Base-by-base conservation (phyloP, 2,329 filamentous ascomycete genomes). In the Ophiostoma ulmi region DNA sequence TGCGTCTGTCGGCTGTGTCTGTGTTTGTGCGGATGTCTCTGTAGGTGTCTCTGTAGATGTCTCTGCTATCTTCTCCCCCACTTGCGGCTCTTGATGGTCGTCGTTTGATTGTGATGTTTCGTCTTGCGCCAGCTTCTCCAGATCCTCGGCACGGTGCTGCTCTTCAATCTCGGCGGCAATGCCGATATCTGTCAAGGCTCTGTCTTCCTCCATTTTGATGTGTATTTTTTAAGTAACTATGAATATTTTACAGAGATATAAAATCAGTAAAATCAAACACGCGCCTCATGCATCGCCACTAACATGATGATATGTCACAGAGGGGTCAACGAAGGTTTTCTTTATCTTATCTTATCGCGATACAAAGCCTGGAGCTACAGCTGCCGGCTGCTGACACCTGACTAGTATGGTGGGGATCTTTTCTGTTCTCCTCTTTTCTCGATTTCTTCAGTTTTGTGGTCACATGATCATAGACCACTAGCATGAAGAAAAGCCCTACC, bases 171-270 rank as follows among this genome's bases (percentile, higher is more conserved):
- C 87, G 69, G 87, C 85, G 14, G 88, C 88, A 61, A 91, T 84
- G 72, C 91, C 91, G 38, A 94, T 80, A 76, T 93, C 90, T 41
- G 88, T 86, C 73, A 88, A 83, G 41, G 86, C 87, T 75, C 91
- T 83, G 77, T 94, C 91, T 75, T 91, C 88, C 78, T 94, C 91
- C 92, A 94, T 94, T 58, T 67, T 48, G 10, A 10, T 55, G 22
- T 68, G 26, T 55, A 36, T 22, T 22, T 11, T 7, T n/a, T 66
- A 4, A 41, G 44, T 48, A 26, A 26, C 1, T 26, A n/a, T 48
- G 44, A 11, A 65, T 22, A 38, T 14, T 35, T 17, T 10, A 20
- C 6, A 10, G 31, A 31, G 31, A 63, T 35, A 31, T 35, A 20
- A 63, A 35, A 3, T n/a, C 61, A 64, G 10, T 36, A 20, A 64